Evolutionary conservation across 345 rosid genomes (phyloP), one percentile per base, ranked within the genome.

Genomic region (Pugionium cornutum): DNA sequence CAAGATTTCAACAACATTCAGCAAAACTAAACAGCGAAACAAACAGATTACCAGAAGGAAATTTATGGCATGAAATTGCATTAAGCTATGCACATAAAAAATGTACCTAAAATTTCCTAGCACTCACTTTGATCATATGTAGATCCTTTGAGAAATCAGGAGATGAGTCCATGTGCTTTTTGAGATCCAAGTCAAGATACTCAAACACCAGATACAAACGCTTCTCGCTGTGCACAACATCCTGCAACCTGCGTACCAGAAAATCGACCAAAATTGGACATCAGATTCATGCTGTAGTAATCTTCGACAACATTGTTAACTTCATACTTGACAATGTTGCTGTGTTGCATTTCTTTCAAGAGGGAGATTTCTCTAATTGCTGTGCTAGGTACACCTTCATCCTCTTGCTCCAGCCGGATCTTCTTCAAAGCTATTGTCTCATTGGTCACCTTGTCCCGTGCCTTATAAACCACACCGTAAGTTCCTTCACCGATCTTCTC

Each of bases 401-500:
- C 99, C 76, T 94, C 99, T 79, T 94, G 97, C 85, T 94, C 97
- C 62, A 94, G 67, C 27, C 99, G 88, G 51, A 94, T 94, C 86
- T 94, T 90, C 86, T 94, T 94, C 87, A 94, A 74, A 54, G 99
- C 99, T 31, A 94, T 90, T 0, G 97, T 94, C 75, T 86, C 95
- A 69, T 94, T 90, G 59, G 96, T 90, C 60, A 72, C 30, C 30
- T 95, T 95, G 58, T 94, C 96, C 6, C 94, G 83, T 58, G 99
- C 99, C 82, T 94, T 94, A 65, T 94, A 94, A 45, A 94, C 99
- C 50, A 94, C 99, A 28, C 99, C 99, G 62, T 94, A 94, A 3
- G 99, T 94, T 59, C 99, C 99, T 78, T 94, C 99, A 58, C 99
- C 97, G 35, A 94, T 94, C 83, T 94, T 94, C 83, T 88, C 99